A percentile compares a stretch with the other conserved stretches of the same genome.
Evolutionary conservation across 768 basidiomycete genomes (phyloP).

Genomic region (Leucocoprinus sp.): DNA sequence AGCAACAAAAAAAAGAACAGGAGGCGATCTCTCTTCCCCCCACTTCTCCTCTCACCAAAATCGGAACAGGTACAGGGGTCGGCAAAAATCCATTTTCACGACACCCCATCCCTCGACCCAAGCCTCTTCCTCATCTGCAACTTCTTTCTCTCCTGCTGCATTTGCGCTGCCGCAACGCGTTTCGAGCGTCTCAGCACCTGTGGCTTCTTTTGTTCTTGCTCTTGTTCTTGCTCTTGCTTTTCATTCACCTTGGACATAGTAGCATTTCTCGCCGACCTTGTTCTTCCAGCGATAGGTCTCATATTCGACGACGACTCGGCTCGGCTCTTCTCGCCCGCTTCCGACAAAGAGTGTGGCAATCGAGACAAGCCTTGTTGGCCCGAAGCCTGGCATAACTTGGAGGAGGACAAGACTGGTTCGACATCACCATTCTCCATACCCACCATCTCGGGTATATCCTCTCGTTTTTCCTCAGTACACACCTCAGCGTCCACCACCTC

Average conservation of each 20-base stretch:
- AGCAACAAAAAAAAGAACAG: too few species aligned
- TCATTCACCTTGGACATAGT: slow-evolving; percentile 1
- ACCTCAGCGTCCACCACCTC: slow-evolving; percentile 9
- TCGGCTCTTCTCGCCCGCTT: too few species aligned
- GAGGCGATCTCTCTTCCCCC: too few species aligned
- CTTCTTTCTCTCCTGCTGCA: slow-evolving; percentile 27
- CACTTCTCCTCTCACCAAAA: too few species aligned
- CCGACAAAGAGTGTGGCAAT: too few species aligned
- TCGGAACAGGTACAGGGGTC: background rate
- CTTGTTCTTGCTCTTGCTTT: slow-evolving; percentile 4
- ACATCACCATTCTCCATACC: background rate
- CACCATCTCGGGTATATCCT: slow-evolving; percentile 7
- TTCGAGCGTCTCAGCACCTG: slow-evolving; percentile 54
- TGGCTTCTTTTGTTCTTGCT: slow-evolving; percentile 3
- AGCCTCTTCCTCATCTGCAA: slow-evolving; percentile 23
- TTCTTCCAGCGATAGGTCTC: background rate
- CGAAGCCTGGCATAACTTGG: too few species aligned
- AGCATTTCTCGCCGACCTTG: slow-evolving; percentile 3
- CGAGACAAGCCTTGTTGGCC: too few species aligned
- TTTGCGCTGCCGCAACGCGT: slow-evolving; percentile 52
- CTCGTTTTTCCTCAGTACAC: slow-evolving; percentile 9
- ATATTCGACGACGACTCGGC: too few species aligned
- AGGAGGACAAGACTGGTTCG: too few species aligned
- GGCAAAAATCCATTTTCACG: too few species aligned
- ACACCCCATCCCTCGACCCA: slow-evolving; percentile 31